Evolutionary conservation across 139 green algal species (phyloP).

Genomic region (Axilococcus clingmanii): DNA sequence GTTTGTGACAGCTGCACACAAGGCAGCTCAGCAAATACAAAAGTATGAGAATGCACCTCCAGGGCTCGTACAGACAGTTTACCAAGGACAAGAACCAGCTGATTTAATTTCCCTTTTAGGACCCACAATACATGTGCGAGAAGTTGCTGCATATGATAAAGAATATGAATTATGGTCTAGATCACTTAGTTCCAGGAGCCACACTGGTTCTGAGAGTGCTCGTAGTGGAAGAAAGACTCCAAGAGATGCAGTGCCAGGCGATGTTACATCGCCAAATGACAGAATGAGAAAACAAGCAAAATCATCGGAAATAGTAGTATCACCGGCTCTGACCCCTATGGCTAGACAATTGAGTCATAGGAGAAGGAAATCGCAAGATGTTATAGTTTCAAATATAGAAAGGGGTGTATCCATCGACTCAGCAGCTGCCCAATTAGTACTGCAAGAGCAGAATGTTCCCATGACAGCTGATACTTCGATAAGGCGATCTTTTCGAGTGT

Average conservation of each 20-base stretch:
- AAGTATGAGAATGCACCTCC: constrained; percentile 38
- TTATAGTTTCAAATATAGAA: too few relatives aligned
- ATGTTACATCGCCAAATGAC: constrained; percentile 20
- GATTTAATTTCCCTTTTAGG: constrained; percentile 14
- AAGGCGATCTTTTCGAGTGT: too few relatives aligned
- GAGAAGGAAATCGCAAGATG: too few relatives aligned
- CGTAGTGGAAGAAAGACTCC: constrained; percentile 24
- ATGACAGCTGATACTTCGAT: too few relatives aligned
- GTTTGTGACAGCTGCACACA: constrained; percentile 25
- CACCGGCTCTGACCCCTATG: too few relatives aligned
- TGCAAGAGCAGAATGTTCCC: too few relatives aligned
- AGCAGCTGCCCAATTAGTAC: too few relatives aligned
- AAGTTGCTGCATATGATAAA: constrained; percentile 12
- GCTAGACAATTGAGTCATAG: too few relatives aligned
- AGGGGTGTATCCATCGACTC: too few relatives aligned
- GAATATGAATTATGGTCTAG: constrained; percentile 26
- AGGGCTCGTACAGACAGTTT: constrained; percentile 15
- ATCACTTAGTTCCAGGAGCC: constrained; percentile 1
- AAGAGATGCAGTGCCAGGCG: constrained; percentile 2
- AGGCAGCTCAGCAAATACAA: constrained; percentile 32
- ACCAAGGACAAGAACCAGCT: constrained; percentile 28
- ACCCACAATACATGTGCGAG: not conserved
- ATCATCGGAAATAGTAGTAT: not conserved
- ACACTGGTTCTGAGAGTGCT: constrained; percentile 9
- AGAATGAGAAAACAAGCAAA: constrained; percentile 23